A percentile compares a stretch with the other conserved stretches of the same genome.
Conservation (phyloP, 208 protist genomes). For the Crithidia mellificae region DNA sequence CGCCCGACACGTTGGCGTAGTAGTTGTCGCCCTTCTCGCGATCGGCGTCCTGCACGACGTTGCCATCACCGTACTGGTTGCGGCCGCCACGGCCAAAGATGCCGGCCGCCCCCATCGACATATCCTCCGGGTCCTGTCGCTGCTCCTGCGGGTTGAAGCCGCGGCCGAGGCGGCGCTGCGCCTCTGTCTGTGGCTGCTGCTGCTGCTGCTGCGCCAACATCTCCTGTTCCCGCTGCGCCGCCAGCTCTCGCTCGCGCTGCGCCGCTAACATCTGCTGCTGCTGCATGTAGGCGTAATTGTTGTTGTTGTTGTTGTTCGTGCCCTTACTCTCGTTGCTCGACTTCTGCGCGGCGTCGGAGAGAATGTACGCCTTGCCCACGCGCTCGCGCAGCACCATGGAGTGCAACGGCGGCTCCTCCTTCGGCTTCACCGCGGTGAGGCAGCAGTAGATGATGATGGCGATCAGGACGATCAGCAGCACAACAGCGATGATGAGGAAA, state of each 20-base stretch:
- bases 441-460: conserved; percentile 44
- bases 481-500: conserved; percentile 34
- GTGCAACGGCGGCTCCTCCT: conserved; percentile 30
- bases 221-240: background rate
- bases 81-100: conserved; percentile 30
- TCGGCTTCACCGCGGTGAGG: conserved; percentile 21
- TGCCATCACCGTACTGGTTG: conserved; percentile 26
- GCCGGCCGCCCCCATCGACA: conserved; percentile 20
- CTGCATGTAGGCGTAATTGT: conserved; percentile 4
- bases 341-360: conserved; percentile 22
- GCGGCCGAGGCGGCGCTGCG: conserved; percentile 23
- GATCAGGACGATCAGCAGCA: conserved; percentile 34
- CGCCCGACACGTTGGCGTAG: conserved; percentile 8
- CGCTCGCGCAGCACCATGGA: conserved; percentile 52
- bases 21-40: conserved; percentile 3
- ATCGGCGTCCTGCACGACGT: conserved; percentile 1
- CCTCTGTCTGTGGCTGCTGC: conserved; percentile 8
- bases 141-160: conserved; percentile 32
- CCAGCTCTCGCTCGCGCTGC: background rate
- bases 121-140: conserved; percentile 21
- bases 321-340: conserved; percentile 17
- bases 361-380: conserved; percentile 33
- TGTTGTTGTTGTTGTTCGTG: conserved; percentile 1
- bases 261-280: conserved; percentile 12
- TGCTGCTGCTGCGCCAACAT: conserved; percentile 4